Evolutionary conservation across 2,329 filamentous ascomycete species (phyloP), one percentile per base, ranked within the genome.

Genomic region (Dactylellina parvicollis): DNA sequence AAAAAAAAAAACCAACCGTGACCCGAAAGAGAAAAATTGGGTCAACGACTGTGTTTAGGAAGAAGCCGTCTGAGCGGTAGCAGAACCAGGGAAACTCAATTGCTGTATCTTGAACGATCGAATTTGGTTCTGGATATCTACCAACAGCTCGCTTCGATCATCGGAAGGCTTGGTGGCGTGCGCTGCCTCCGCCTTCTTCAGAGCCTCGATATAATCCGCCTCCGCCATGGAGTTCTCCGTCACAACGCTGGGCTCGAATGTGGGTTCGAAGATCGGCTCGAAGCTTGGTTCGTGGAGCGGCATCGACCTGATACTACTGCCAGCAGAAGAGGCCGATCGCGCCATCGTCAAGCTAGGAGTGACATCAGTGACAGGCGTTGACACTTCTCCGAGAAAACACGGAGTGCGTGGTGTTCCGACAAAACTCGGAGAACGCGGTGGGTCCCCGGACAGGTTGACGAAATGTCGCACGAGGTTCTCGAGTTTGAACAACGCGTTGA

Each of bases 21-120:
- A 44, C n/a, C n/a, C n/a, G n/a, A 22, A 44, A 52, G 18, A 46
- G 18, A 47, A 54, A 36, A 32, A 1, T 34, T 30, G 32, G n/a
- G 28, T 42, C 26, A 26, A 36, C 24, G 20, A 12, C 30, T 14
- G 18, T 30, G 24, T 49, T 40, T 60, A 72, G 18, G 40, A 34
- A 28, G 26, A 28, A 30, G 59, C 22, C 14, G 28, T 28, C 20
- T 47, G 30, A 9, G 55, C 36, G 5, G 30, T 28, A 44, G 38
- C 26, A 16, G 59, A 36, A 24, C 36, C 24, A 3, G 60, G 60
- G 30, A 73, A 73, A 16, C 30, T 66, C 20, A 73, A 34, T 32
- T 61, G 60, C 47, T 73, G 69, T 26, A 73, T 60, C 49, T 66
- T 73, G 60, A 73, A 73, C 18, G 69, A 66, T 20, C 54, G 69